Evolutionary conservation across 2,329 filamentous ascomycete species (phyloP).

Genomic region (Leptographium flavum): DNA sequence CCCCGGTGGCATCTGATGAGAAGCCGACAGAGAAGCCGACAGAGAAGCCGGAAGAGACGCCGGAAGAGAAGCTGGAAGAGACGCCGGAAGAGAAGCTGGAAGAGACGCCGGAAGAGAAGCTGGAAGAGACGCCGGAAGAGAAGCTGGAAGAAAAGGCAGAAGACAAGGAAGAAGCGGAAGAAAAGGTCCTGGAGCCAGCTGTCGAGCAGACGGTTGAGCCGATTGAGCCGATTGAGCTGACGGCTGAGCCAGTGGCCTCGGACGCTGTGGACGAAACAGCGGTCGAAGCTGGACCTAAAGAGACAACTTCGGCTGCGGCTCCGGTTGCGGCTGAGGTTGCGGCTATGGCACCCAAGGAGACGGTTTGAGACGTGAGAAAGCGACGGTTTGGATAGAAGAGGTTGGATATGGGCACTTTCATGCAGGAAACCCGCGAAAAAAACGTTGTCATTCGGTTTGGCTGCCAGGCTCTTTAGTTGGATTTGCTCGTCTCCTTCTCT

Average conservation of each 20-base stretch:
- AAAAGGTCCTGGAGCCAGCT: neutral
- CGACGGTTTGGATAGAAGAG: no score
- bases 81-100: neutral
- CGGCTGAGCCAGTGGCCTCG: constrained; percentile 1
- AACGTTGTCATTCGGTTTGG: no score
- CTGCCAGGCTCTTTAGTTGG: no score
- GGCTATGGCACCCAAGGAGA: neutral
- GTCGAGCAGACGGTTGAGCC: no score
- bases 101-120: neutral
- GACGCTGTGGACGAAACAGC: constrained; percentile 2
- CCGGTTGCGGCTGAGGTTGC: neutral
- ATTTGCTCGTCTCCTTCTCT: no score
- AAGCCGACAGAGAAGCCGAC: neutral
- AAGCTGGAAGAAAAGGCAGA: neutral
- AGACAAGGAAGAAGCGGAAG: neutral
- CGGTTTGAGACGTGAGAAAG: neutral
- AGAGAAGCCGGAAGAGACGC: neutral
- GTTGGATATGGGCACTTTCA: no score
- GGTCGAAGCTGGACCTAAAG: neutral
- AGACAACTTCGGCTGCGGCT: neutral
- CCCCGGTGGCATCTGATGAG: no score
- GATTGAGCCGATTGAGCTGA: no score
- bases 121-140: neutral
- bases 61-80: neutral
- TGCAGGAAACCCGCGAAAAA: no score